These are phyloP conservation scores for Chytriomyces sp. DNA, from an alignment of 192 early-diverging fungal genomes.

Conservation along the genomic window DNA sequence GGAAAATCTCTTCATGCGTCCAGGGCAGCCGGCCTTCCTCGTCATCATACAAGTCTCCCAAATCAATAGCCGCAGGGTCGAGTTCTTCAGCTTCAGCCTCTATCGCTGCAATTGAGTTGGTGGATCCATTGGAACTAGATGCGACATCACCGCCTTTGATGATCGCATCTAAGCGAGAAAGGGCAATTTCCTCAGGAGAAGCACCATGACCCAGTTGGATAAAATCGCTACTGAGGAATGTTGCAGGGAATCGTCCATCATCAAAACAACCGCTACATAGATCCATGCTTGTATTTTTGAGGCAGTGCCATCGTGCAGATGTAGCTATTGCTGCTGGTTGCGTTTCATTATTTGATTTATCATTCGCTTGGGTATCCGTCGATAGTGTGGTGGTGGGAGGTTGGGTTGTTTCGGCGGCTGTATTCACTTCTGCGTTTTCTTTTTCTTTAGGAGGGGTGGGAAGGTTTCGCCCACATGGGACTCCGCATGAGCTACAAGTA, in stretches of 20 bases:
- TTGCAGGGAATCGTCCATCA: constrained; percentile 91
- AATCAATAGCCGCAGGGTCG: constrained; percentile 14
- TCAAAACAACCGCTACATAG: constrained; percentile 88
- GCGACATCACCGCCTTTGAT: constrained; percentile 18
- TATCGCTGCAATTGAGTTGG: constrained; percentile 5
- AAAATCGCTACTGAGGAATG: constrained; percentile 86
- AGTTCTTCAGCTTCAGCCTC: constrained; percentile 32
- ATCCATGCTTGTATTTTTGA: constrained; percentile 51
- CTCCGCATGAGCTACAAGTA: constrained; percentile 83
- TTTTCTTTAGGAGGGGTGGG: constrained; percentile 75
- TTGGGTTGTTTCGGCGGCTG: not conserved
- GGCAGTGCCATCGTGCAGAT: constrained; percentile 24
- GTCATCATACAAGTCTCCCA: constrained; percentile 37
- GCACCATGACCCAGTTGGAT: constrained; percentile 49
- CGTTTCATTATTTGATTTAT: constrained; percentile 1
- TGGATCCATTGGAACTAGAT: not conserved
- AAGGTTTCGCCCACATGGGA: constrained; percentile 77
- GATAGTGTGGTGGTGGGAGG: not conserved
- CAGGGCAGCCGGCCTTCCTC: constrained; percentile 58
- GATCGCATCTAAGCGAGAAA: not conserved
- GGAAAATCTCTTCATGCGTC: constrained; percentile 86
- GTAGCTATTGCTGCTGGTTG: constrained; percentile 41
- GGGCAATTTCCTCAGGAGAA: constrained; percentile 4
- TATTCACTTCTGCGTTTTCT: not conserved
- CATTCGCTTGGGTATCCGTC: not conserved